Evolutionary conservation across 1,284 basidiomycete species (phyloP).

Genomic region (Boletus austroedulis): DNA sequence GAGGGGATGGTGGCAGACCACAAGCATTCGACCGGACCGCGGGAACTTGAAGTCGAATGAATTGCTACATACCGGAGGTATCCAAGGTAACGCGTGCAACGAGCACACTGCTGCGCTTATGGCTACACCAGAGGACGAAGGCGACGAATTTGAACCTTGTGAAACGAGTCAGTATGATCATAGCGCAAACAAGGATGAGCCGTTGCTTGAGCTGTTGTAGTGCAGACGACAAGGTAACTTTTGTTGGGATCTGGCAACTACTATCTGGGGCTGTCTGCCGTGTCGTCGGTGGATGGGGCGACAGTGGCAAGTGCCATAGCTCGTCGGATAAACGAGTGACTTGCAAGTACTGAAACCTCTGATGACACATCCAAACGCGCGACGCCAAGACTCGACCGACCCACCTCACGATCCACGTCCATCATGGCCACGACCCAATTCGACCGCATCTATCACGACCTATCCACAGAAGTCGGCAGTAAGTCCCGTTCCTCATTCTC

Average conservation of each 20-base stretch:
- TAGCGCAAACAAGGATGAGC: constrained; percentile 28
- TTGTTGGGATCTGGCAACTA: constrained; percentile 35
- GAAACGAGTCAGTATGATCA: constrained; percentile 39
- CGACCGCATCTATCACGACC: constrained; percentile 78
- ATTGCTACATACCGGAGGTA: constrained; percentile 44
- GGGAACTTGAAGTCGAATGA: constrained; percentile 51
- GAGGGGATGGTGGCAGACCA: constrained; percentile 49
- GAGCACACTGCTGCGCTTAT: constrained; percentile 37
- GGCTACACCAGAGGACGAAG: constrained; percentile 37
- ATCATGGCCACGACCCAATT: constrained; percentile 69
- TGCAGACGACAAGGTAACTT: constrained; percentile 29
- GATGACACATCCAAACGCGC: too few species aligned
- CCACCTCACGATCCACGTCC: background rate
- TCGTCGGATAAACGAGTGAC: too few species aligned
- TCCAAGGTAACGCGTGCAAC: constrained; percentile 41
- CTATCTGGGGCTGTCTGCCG: constrained; percentile 43
- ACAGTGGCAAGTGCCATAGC: too few species aligned
- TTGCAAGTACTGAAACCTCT: background rate
- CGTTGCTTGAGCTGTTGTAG: constrained; percentile 37
- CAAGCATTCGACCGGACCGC: constrained; percentile 46
- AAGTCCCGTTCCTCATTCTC: constrained; percentile 36
- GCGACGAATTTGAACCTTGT: constrained; percentile 39
- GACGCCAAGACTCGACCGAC: too few species aligned
- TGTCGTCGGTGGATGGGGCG: too few species aligned
- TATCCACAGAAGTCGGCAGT: constrained; percentile 79